Evolutionary conservation across 164 flowering plant species (phyloP).

Genomic region (Litsea cubeba): DNA sequence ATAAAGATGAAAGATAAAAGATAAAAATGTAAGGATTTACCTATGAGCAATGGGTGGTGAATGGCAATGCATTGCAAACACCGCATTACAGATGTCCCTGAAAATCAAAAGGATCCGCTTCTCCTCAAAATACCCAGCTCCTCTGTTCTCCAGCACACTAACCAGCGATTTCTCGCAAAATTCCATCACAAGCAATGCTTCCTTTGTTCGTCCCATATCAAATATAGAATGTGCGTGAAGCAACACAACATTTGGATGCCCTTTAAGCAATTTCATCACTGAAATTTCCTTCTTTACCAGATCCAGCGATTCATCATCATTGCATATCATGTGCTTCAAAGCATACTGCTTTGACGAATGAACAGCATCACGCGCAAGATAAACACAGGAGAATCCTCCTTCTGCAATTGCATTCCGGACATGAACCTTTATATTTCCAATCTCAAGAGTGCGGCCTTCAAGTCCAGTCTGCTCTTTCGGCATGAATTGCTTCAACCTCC

Average conservation of each 20-base stretch:
- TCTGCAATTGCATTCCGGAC: conserved; percentile 80
- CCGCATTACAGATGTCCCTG: conserved; percentile 96
- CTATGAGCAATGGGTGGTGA: conserved; percentile 95
- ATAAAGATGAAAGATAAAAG: background rate
- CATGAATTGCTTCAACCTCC: conserved; percentile 88
- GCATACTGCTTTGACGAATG: conserved; percentile 82
- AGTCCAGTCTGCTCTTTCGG: conserved; percentile 82
- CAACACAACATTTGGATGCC: conserved; percentile 87
- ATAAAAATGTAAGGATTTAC: conserved; percentile 25
- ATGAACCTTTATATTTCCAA: conserved; percentile 75
- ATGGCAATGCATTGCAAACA: conserved; percentile 93
- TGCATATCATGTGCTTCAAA: conserved; percentile 88
- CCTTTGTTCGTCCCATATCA: conserved; percentile 92
- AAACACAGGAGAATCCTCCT: conserved; percentile 97
- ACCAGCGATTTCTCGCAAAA: conserved; percentile 93
- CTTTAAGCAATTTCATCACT: conserved; percentile 80
- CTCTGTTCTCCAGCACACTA: conserved; percentile 84
- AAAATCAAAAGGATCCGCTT: conserved; percentile 68
- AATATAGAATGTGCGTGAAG: conserved; percentile 60
- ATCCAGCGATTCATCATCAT: conserved; percentile 77
- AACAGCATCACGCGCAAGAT: conserved; percentile 68
- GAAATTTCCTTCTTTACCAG: conserved; percentile 78
- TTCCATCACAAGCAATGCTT: conserved; percentile 91
- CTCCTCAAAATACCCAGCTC: conserved; percentile 88
- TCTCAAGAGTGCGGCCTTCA: conserved; percentile 81